phyloP scores from a whole-genome alignment of 306 rosid genomes.

The Medicago ruthenica region DNA sequence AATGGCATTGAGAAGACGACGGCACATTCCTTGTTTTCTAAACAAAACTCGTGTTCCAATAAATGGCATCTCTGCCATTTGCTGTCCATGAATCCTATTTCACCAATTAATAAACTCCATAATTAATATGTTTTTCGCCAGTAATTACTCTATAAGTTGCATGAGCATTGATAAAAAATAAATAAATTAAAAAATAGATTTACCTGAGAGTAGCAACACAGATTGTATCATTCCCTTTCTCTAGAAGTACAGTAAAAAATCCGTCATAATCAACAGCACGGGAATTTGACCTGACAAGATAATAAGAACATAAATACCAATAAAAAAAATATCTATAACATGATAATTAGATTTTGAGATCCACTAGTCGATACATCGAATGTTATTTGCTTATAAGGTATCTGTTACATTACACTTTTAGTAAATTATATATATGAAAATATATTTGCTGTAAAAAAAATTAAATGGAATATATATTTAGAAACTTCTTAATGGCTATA shows the following conservation, averaged over 20 bases:
- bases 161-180: background rate
- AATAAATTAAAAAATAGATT: background rate
- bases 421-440: no score
- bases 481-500: no score
- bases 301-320: slow-evolving; percentile 29
- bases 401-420: no score
- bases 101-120: background rate
- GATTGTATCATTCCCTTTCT: slow-evolving; percentile 69
- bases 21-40: slow-evolving; percentile 89
- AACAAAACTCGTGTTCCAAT: slow-evolving; percentile 76
- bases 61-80: slow-evolving; percentile 93
- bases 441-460: no score
- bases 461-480: no score
- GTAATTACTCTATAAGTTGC: background rate
- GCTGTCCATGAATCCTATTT: slow-evolving; percentile 80
- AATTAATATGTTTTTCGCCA: background rate
- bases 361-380: no score
- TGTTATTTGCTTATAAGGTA: no score
- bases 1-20: slow-evolving; percentile 70
- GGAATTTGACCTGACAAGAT: slow-evolving; percentile 70
- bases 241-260: slow-evolving; percentile 79
- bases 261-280: slow-evolving; percentile 70
- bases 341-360: background rate
- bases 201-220: slow-evolving; percentile 80
- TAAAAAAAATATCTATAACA: background rate